A percentile compares a stretch with the other conserved stretches of the same genome.
Conservation (phyloP, 176 grass and related monocot species). For the Triticum monococcum region DNA sequence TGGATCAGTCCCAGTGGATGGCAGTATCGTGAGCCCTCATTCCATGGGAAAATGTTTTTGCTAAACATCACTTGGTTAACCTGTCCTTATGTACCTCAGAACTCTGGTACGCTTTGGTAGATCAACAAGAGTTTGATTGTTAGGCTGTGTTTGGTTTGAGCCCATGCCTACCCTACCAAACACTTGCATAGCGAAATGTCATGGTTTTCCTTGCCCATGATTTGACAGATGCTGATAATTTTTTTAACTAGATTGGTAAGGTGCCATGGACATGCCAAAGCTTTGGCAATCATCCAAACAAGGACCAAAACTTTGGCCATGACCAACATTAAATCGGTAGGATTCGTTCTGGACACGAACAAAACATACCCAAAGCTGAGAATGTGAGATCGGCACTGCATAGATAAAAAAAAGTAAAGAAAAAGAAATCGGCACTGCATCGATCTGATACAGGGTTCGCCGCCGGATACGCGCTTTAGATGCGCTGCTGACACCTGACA, state of each 20-base stretch:
- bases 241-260: background rate
- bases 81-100: background rate
- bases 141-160: background rate
- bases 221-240: background rate
- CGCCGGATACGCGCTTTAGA: background rate
- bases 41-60: background rate
- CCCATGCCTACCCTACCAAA: background rate
- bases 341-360: background rate
- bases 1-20: background rate
- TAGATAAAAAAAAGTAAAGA: background rate
- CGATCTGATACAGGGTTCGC: background rate
- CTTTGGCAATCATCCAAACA: background rate
- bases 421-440: background rate
- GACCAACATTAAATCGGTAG: background rate
- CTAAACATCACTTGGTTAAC: background rate
- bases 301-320: background rate
- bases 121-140: background rate
- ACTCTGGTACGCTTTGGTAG: background rate
- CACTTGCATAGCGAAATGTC: background rate
- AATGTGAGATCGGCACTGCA: background rate
- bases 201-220: slow-evolving; percentile 1
- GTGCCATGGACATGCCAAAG: background rate
- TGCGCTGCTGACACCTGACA: background rate
- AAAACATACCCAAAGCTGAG: background rate
- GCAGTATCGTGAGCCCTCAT: background rate